Percentiles rank a stretch among this genome's conserved stretches.
Evolutionary conservation across 129 eudicot species (phyloP).

Genomic region (Lactuca saligna): DNA sequence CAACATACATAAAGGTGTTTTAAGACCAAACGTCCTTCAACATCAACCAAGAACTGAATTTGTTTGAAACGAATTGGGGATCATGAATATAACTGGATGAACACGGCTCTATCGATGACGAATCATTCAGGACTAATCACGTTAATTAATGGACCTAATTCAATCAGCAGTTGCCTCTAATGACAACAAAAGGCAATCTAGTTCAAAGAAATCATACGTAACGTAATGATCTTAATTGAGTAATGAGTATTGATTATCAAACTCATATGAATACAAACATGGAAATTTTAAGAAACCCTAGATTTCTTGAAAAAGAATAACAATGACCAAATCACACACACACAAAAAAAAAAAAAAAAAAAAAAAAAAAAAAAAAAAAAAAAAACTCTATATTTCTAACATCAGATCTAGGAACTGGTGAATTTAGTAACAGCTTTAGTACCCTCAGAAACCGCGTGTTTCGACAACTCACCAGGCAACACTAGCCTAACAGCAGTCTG

Average conservation of each 20-base stretch:
- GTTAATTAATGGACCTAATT: too few species aligned
- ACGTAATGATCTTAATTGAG: not conserved
- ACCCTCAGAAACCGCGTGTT: constrained; percentile 30
- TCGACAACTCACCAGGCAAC: constrained; percentile 29
- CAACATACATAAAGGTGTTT: constrained; percentile 39
- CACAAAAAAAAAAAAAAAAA: too few species aligned
- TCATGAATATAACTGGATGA: not conserved
- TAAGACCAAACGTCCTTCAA: constrained; percentile 44
- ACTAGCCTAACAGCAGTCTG: constrained; percentile 21
- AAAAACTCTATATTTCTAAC: not conserved
- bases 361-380: too few species aligned
- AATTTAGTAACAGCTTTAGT: constrained; percentile 29
- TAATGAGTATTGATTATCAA: not conserved
- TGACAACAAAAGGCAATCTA: not conserved
- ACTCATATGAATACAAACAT: not conserved
- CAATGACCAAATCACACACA: not conserved
- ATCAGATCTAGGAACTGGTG: constrained; percentile 10
- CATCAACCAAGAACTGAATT: constrained; percentile 31
- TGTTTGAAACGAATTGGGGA: not conserved
- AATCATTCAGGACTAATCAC: too few species aligned
- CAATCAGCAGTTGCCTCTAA: not conserved
- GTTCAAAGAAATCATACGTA: not conserved
- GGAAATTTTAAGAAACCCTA: not conserved
- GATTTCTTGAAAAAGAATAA: too few species aligned
- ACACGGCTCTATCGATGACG: not conserved